These are phyloP conservation scores for Tolypocladium amazonense DNA, from an alignment of 2,329 filamentous ascomycete genomes.

Conservation along the genomic window DNA sequence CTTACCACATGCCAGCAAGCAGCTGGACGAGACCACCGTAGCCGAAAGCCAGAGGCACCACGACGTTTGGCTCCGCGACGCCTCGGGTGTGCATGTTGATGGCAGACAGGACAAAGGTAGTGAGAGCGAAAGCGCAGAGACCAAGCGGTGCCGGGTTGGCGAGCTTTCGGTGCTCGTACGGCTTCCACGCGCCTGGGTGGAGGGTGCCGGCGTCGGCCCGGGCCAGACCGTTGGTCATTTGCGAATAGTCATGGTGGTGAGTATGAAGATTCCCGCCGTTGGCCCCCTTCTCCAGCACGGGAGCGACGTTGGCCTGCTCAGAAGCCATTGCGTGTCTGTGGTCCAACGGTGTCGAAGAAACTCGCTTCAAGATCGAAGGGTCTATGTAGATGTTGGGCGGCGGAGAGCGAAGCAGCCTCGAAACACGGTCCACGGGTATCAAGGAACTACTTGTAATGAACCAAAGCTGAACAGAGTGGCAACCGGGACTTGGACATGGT, in stretches of 20 bases:
- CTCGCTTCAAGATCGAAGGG: neutral
- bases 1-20: constrained; percentile 77
- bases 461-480: neutral
- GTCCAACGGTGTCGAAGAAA: neutral
- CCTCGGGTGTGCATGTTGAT: constrained; percentile 60
- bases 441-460: neutral
- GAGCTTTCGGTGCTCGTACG: constrained; percentile 58
- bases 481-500: neutral
- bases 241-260: constrained; percentile 15
- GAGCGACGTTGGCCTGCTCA: constrained; percentile 3
- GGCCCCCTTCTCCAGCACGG: constrained; percentile 8
- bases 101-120: constrained; percentile 67
- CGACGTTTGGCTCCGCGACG: constrained; percentile 52
- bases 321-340: constrained; percentile 2
- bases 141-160: constrained; percentile 73
- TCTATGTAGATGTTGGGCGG: neutral
- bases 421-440: neutral
- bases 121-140: constrained; percentile 69
- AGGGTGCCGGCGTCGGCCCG: constrained; percentile 60
- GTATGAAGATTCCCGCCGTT: constrained; percentile 5
- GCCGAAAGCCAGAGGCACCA: constrained; percentile 57
- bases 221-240: constrained; percentile 12
- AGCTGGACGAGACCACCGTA: constrained; percentile 74
- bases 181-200: constrained; percentile 58
- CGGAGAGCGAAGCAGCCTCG: neutral